Evolutionary conservation across 805 yeast species (phyloP), one percentile per base, ranked within the genome.

Genomic region (Starmerella tilneyi): DNA sequence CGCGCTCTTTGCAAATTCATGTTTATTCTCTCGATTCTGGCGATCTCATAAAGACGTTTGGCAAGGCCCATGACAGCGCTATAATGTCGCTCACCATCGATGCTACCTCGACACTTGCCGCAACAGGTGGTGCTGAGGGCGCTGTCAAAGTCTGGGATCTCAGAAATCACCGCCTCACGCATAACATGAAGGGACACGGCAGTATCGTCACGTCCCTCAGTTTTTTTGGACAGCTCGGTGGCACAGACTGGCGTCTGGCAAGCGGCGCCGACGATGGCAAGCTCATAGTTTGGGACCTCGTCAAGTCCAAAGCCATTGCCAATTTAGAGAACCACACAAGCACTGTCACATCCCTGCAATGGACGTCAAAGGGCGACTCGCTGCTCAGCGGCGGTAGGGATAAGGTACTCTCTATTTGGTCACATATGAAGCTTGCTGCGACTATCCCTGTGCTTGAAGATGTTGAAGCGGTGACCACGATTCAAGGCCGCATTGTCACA

Each of bases 51-150:
- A 47, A 48, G n/a, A 43, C 56, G 2, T 45, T 56, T 21, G 50
- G 60, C 17, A 66, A 64, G 49, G 72, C 72, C 7, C 73, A 69
- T 45, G 70, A 69, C 2, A 80, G 96, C 1, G 95, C 96, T 1
- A 81, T 84, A 2, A 84, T 83, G 61, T 79, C 85, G 9, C 72
- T 85, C 36, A 70, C 81, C 9, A 75, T 75, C 19, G 98, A 92
- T 62, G 60, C 74, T 3, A 84, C 96, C 0, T 80, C 94, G 2
- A 78, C 94, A 3, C 68, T 92, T 29, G 75, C 88, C 57, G 94
- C 96, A 16, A 79, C 92, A 58, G 99, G 99, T 31, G 86, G 94
- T 38, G 82, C 96, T 0, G 98, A 92, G 63, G 97, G 98, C 39
- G 74, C 78, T 33, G 81, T 88, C 15, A 78, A 84, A 36, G 94